Base-by-base conservation (phyloP, 768 basidiomycete species). In the Calvatia gigantea region DNA sequence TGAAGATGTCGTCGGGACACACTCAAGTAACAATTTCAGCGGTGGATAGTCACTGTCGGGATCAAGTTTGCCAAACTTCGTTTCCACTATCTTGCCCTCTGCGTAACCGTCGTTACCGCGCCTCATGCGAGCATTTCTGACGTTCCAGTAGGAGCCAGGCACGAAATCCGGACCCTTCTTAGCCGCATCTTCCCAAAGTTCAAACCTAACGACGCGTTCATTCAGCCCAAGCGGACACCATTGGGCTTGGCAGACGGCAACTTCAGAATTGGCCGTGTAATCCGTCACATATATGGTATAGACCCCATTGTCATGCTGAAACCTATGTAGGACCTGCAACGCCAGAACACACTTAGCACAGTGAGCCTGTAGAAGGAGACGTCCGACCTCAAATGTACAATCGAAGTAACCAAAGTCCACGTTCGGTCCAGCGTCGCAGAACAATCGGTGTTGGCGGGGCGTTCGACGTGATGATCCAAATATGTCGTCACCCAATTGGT, bases 271-370 rank as follows among this genome's bases (percentile, higher is more conserved):
- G 38, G 58, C 60, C 5, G 86, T 85, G 62, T 86, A 87, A 60
- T 89, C 87, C 1, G 87, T 87, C 48, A 86, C 83, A 64, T 81
- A 86, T 11, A 88, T 56, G 28, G 68, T 75, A 56, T 76, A 74
- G 2, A 76, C 69, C 5, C 60, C 66, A 32, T 69, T 67, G n/a
- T 70, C 62, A 55, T 73, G 77, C 44, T 58, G 21, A 46, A 76
- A 71, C 7, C 70, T 75, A 49, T 77, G 66, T 8, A 87, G 56
- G 17, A 87, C 72, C 86, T 87, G 53, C 25, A 27, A 37, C 12
- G 21, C 46, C 33, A 50, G 28, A 39, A 39, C 51, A 23, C 15
- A 47, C n/a, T n/a, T n/a, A n/a, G n/a, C n/a, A n/a, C 6, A 46
- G 19, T 27, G 48, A 25, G 25, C 9, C 17, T 35, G n/a, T 33